These are phyloP conservation scores for Suillus subaureus DNA, from an alignment of 768 basidiomycete genomes.

Conservation along the genomic window DNA sequence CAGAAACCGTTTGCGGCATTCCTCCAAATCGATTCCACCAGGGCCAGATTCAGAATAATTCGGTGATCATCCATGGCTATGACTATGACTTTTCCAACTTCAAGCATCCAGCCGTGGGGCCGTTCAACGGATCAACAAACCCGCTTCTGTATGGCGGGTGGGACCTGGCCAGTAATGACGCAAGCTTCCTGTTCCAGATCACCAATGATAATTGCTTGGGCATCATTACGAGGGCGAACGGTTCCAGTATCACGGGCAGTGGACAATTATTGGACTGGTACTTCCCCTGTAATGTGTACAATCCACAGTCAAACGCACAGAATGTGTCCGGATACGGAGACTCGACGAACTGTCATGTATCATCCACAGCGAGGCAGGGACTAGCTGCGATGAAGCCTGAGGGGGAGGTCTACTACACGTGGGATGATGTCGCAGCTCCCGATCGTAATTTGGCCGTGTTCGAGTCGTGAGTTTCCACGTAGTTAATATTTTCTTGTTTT, in stretches of 20 bases:
- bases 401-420: constrained; percentile 93
- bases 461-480: constrained; percentile 69
- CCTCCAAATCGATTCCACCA: constrained; percentile 83
- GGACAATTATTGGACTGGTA: constrained; percentile 84
- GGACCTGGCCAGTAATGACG: constrained; percentile 84
- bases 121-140: constrained; percentile 81
- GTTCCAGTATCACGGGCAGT: constrained; percentile 69
- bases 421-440: constrained; percentile 77
- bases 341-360: constrained; percentile 73
- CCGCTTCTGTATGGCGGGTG: constrained; percentile 80
- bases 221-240: constrained; percentile 70
- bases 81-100: constrained; percentile 91
- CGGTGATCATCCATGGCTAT: constrained; percentile 92
- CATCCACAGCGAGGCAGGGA: constrained; percentile 49
- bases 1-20: constrained; percentile 87
- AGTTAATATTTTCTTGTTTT: constrained; percentile 12
- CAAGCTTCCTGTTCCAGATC: constrained; percentile 93
- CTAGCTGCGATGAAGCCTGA: constrained; percentile 54
- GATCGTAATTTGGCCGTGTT: constrained; percentile 88
- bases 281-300: constrained; percentile 93
- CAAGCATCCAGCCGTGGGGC: constrained; percentile 70
- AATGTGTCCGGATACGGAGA: constrained; percentile 73
- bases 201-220: constrained; percentile 82
- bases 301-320: constrained; percentile 63
- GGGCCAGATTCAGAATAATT: constrained; percentile 73